Base-by-base conservation (phyloP, 202 grass and related monocot genomes). In the Schoenoplectus tabernaemontani region DNA sequence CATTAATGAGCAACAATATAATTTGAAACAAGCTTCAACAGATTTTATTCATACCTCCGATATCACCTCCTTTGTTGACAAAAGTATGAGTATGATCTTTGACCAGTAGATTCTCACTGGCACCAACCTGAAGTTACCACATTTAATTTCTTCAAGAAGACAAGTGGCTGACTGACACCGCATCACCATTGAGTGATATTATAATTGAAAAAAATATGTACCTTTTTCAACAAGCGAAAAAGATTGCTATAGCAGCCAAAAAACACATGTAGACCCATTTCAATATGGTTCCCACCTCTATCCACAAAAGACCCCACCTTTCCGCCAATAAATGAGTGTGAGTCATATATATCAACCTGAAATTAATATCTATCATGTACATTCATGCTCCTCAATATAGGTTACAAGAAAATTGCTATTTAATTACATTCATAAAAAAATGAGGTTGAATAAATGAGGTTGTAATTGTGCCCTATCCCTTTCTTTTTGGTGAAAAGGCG, bases 201-300 rank as follows among this genome's bases (percentile, higher is more conserved):
- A 19, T 82, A 2, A 82, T 80, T 58, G 33, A 53, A 77, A 0
- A 81, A 57, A 79, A 9, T 26, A 44, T 50, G 1, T 84, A 96
- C 93, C 91, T 97, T 97, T 86, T 94, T 97, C 89, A 97, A 84
- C 22, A 97, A 89, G 30, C 95, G 95, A 83, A 94, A 97, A 57
- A 97, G 89, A 87, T 97, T 97, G 84, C 89, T 97, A 73, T 97
- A 97, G 81, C 95, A 97, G 46, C 95, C 95, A 20, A 98, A 98
- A 76, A 98, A 98, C 53, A 98, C 95, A 33, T 98, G 95, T 41
- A 94, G 64, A 10, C 95, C 95, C 95, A 98, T 98, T 82, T 98
- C 95, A 10, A 98, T 98, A 90, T 98, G 95, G 78, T 98, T 98
- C 48, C 95, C 95, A 56, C 47, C 59, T 63, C 79, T 98, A 75